These are phyloP conservation scores for Coelastrella sp. DNA, from an alignment of 139 green algal species.

Conservation along the genomic window DNA sequence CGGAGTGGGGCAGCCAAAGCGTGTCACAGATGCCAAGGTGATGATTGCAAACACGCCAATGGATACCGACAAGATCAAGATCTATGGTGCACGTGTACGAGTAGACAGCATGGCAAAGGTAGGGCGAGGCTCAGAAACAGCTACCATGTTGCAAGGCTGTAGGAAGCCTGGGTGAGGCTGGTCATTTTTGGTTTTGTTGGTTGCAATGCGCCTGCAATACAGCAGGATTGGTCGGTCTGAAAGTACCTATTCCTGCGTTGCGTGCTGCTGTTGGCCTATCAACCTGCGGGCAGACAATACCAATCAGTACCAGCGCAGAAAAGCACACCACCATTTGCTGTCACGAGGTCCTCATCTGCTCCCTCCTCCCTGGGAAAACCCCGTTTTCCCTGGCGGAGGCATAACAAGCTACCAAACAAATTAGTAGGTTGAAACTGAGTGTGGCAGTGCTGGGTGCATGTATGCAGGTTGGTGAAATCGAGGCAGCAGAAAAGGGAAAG, in stretches of 20 bases:
- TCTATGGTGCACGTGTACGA: slow-evolving; percentile 90
- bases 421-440: no score
- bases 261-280: no score
- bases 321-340: no score
- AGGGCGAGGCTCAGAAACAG: not conserved
- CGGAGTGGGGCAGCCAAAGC: slow-evolving; percentile 96
- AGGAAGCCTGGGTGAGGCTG: no score
- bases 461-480: slow-evolving; percentile 91
- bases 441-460: not conserved
- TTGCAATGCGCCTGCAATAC: no score
- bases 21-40: slow-evolving; percentile 97
- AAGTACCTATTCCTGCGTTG: no score
- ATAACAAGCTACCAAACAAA: no score
- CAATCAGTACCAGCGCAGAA: not conserved
- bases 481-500: slow-evolving; percentile 97
- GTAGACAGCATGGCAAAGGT: slow-evolving; percentile 92
- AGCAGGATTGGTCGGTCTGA: no score
- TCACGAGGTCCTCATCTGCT: no score
- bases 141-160: not conserved
- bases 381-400: no score
- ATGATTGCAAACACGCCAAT: slow-evolving; percentile 99
- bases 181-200: no score
- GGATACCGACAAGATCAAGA: slow-evolving; percentile 99
- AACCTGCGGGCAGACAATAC: not conserved
- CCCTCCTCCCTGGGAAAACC: no score